A percentile compares a stretch with the other conserved stretches of the same genome.
phyloP scores from a whole-genome alignment of 306 rosid species.

The barrel medic (Medicago truncatula) region DNA sequence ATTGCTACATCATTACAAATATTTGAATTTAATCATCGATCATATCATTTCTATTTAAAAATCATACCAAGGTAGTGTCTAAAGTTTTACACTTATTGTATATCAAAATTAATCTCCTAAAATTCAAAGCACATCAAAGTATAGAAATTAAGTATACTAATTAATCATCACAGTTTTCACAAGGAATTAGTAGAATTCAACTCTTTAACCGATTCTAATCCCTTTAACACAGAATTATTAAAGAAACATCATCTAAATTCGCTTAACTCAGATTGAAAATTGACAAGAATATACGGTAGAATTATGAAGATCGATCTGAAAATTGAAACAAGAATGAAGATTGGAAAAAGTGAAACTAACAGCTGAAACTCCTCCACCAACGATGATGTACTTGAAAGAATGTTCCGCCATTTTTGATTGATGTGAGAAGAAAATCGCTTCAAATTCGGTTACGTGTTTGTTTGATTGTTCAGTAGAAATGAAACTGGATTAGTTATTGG shows the following conservation, averaged over 20 bases:
- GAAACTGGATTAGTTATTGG: conserved; percentile 7
- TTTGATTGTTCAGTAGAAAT: background rate
- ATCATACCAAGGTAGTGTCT: background rate
- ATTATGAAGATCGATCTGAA: conserved; percentile 27
- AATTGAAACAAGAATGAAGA: background rate
- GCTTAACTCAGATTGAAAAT: background rate
- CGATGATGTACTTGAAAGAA: conserved; percentile 79
- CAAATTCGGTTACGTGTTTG: conserved; percentile 10
- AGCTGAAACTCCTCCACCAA: conserved; percentile 96
- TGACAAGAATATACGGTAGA: conserved; percentile 13
- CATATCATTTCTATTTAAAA: background rate
- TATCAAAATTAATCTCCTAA: background rate
- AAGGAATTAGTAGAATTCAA: conserved; percentile 13
- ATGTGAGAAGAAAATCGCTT: conserved; percentile 12
- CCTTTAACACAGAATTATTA: conserved; percentile 8
- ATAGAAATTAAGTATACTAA: background rate
- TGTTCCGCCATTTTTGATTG: conserved; percentile 64
- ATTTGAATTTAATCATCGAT: background rate
- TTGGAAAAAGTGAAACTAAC: conserved; percentile 55
- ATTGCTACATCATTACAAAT: background rate
- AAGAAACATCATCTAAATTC: conserved; percentile 9
- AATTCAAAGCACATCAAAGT: background rate
- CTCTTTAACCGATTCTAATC: background rate
- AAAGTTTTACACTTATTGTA: background rate
- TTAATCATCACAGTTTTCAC: background rate